Evolutionary conservation across 2,329 filamentous ascomycete genomes (phyloP), one percentile per base, ranked within the genome.

Genomic region (Ploettnerulaceae sp.): DNA sequence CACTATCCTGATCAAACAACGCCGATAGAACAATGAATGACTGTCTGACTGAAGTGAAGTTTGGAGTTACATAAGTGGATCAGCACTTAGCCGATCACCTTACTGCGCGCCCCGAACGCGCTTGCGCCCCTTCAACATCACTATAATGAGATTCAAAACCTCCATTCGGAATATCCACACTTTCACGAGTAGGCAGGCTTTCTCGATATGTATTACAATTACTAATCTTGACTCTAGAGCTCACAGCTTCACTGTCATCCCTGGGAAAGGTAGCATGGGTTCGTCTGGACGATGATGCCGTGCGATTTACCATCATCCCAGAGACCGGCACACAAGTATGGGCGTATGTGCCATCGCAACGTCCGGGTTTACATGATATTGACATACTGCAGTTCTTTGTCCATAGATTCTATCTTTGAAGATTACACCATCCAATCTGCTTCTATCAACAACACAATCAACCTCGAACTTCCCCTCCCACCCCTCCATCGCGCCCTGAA

Each of bases 281-380:
- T 7, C 86, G 89, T 56, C 79, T 98, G 25, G 88, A 91, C 69
- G 81, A 94, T 69, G 83, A 90, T 49, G 83, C 84, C 45, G 83
- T 91, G 47, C 89, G 90, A 58, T 95, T 98, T 70, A 97, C 93
- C 50, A 87, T 97, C 61, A 91, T 97, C 52, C 90, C 93, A 1
- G 89, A 96, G 64, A 84, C 87, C 61, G 91, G 93, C 50, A 94
- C 89, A 7, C 91, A 97, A 73, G 91, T 97, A 45, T 98, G 93
- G 93, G 88, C 89, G 75, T 90, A 75, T 64, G 82, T 81, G 14
- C 24, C 11, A 12, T 22, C n/a, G 48, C 37, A 9, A 31, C 48
- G 20, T 2, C 44, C 33, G 45, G 37, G 24, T 34, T 43, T 29
- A 33, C 22, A 54, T 8, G 3, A 66, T 69, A 48, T 66, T 71